Evolutionary conservation across 2,329 filamentous ascomycete genomes (phyloP), one percentile per base, ranked within the genome.

Genomic region (Lachnellula arida): DNA sequence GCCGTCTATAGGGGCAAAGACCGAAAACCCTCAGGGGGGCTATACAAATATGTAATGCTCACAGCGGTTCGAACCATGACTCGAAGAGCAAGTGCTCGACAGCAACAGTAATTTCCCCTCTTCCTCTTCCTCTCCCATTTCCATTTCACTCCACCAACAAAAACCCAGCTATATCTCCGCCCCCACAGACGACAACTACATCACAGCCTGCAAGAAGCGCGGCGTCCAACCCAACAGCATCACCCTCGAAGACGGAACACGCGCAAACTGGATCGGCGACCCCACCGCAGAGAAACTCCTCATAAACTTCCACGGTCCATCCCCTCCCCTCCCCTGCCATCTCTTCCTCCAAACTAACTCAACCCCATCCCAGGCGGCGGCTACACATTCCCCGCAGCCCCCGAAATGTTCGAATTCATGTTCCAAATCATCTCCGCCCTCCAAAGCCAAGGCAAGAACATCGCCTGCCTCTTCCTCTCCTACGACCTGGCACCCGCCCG

Each of bases 401-500:
- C 73, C 6, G 76, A 72, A 43, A 78, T 82, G 64, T 71, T 81
- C 53, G 67, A 74, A 17, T 82, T 65, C 47, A 59, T 66, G 55
- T 63, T 62, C 51, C 56, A 57, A 44, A 32, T 63, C 32, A 47
- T 63, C 4, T 56, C 60, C 12, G 11, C 14, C 9, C 51, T 79
- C 19, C 65, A 69, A n/a, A 67, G 68, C 8, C 60, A 65, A 28
- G 75, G 74, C 43, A 75, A 79, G 51, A 71, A 73, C 34, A 69
- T 81, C 32, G 73, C 79, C 17, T 68, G 79, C 48, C 75, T 85
- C 49, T 68, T 81, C 23, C 73, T 84, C n/a, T 76, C 77, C 40
- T 87, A 87, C 68, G 79, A 69, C 25, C 75, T 85, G n/a, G 75
- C 81, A 0, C 76, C 77, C 3, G 63, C 62, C 15, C 67, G 58